phyloP scores from a whole-genome alignment of 228 moss, liverwort and hornwort genomes.

The Sphagnum fallax region DNA sequence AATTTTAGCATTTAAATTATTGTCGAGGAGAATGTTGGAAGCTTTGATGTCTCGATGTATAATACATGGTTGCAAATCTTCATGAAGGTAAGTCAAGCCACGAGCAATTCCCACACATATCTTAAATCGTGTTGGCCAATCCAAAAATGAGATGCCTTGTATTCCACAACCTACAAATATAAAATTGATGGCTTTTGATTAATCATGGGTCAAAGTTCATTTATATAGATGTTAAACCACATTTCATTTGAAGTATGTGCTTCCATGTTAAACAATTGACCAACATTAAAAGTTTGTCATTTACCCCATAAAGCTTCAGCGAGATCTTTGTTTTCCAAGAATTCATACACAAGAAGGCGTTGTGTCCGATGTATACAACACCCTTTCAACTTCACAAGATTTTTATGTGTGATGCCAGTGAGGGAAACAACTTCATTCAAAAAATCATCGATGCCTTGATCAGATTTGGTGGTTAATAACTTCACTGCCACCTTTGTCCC shows the following conservation, averaged over 20 bases:
- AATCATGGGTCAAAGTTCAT: not conserved
- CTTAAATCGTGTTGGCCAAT: conserved; percentile 13
- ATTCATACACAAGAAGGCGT: conserved; percentile 19
- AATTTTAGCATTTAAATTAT: conserved; percentile 14
- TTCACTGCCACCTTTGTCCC: conserved; percentile 7
- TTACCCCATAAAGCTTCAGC: conserved; percentile 2
- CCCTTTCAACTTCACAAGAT: conserved; percentile 18
- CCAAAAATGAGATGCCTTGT: not conserved
- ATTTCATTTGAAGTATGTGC: no score
- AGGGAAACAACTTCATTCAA: conserved; percentile 23
- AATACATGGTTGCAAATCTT: conserved; percentile 21
- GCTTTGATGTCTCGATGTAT: conserved; percentile 18
- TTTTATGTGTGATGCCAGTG: conserved; percentile 24
- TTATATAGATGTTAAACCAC: not conserved
- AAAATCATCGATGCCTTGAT: conserved; percentile 6
- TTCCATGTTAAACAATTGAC: no score
- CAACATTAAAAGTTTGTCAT: not conserved
- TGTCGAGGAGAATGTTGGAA: conserved; percentile 14
- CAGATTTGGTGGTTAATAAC: conserved; percentile 2
- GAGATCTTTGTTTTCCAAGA: conserved; percentile 16
- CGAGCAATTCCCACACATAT: conserved; percentile 18
- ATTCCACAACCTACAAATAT: not conserved
- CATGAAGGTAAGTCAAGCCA: conserved; percentile 19
- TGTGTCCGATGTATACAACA: conserved; percentile 20
- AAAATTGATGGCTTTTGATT: not conserved